Conservation (phyloP, 352 stramenopile species). For the Pythium sukuiense region DNA sequence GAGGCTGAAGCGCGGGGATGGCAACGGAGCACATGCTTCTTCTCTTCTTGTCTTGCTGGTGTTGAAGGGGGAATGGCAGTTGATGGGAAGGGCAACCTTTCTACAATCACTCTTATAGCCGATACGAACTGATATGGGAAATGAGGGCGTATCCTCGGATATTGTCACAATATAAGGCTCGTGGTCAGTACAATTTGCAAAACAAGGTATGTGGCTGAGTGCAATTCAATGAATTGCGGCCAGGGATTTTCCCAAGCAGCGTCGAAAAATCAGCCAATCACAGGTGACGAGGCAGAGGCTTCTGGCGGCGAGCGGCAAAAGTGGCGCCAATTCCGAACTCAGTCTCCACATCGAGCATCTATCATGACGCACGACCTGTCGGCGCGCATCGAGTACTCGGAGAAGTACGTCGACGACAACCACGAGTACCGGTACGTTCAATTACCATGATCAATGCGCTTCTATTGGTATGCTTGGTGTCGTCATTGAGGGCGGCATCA, state of each 20-base stretch:
- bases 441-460: background rate
- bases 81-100: no score
- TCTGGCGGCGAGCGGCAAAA: constrained; percentile 1
- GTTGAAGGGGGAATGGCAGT: no score
- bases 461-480: background rate
- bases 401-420: constrained; percentile 94
- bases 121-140: no score
- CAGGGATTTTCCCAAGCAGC: background rate
- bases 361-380: constrained; percentile 84
- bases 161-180: no score
- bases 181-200: no score
- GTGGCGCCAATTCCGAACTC: constrained; percentile 24
- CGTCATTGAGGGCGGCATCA: background rate
- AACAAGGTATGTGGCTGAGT: no score
- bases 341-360: constrained; percentile 9
- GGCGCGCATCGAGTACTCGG: constrained; percentile 94
- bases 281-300: constrained; percentile 1
- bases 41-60: no score
- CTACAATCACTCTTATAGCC: no score
- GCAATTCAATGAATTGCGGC: constrained; percentile 7
- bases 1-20: no score
- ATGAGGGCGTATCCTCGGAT: no score
- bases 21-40: no score
- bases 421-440: constrained; percentile 89
- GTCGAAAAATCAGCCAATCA: constrained; percentile 22